Evolutionary conservation across 2,329 filamentous ascomycete genomes (phyloP), one percentile per base, ranked within the genome.

Genomic region (Clonostachys byssicola): DNA sequence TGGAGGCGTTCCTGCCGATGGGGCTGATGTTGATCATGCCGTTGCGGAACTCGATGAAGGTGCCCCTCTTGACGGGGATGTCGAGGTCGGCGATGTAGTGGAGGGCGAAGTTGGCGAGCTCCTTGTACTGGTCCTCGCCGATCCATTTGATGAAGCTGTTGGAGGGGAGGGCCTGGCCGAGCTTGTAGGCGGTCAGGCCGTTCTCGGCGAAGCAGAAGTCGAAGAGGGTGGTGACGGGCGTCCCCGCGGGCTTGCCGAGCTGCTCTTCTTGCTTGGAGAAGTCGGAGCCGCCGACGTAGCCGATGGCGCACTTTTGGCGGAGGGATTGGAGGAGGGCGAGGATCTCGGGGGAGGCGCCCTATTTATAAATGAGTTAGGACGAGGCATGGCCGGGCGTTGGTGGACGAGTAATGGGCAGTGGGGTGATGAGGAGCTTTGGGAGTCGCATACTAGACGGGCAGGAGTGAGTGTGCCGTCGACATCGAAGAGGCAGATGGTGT

Each of bases 181-280:
- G 72, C 62, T 91, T 90, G 78, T 80, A 95, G 40, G 92, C 94
- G 2, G 88, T 95, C 56, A 99, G 82, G 12, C 94, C 94, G 72
- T 99, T 99, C 75, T 99, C 94, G 49, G 91, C 77, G 74, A 99
- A 99, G 81, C 88, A 94, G 74, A 89, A 99, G 77, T 99, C 94
- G 76, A 99, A 99, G 60, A 97, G 84, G 52, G 82, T 76, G 45
- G 85, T 91, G 51, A 97, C 92, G 56, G 86, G 78, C 30, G 71
- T 67, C 49, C 78, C 72, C 23, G 80, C 66, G 5, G 81, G 64
- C 46, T 60, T 78, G 65, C 91, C 91, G 52, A 97, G 81, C 74
- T 97, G 92, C 71, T 97, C 94, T 71, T 97, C 90, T 72, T 97
- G 94, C 77, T 99, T 97, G 65, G 69, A 73, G 52, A 96, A 81